phyloP scores from a whole-genome alignment of 78 protist genomes.

The Pigoraptor vietnamica region DNA sequence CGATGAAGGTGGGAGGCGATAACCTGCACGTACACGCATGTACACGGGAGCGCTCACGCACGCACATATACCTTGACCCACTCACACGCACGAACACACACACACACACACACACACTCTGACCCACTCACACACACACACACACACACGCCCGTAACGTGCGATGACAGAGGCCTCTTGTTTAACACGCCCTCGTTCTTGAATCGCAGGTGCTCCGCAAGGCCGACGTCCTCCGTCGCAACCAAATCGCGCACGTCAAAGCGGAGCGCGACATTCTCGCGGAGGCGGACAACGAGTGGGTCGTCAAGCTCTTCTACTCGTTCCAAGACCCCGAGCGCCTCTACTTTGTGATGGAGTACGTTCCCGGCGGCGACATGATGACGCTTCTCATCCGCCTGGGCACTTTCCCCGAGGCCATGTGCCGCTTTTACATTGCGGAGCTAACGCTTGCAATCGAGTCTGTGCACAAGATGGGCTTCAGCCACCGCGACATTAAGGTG shows the following conservation, averaged over 20 bases:
- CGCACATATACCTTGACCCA: not conserved
- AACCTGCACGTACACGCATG: constrained; percentile 11
- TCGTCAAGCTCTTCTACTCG: constrained; percentile 76
- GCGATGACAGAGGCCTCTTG: not conserved
- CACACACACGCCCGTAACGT: not conserved
- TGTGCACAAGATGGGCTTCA: constrained; percentile 63
- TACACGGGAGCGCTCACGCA: constrained; percentile 19
- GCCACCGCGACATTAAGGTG: constrained; percentile 87
- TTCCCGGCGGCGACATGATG: constrained; percentile 45
- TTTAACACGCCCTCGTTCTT: constrained; percentile 12
- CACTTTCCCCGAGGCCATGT: constrained; percentile 40
- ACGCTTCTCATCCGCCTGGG: not conserved
- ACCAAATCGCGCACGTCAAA: constrained; percentile 33
- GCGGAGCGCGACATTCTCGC: constrained; percentile 84
- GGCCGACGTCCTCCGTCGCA: constrained; percentile 20
- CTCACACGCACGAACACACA: not conserved
- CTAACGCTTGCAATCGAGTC: constrained; percentile 67
- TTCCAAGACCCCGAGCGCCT: constrained; percentile 49
- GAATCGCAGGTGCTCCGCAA: constrained; percentile 54
- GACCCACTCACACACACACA: not conserved
- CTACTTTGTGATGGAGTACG: constrained; percentile 46
- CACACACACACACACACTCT: not conserved
- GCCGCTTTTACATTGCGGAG: constrained; percentile 80
- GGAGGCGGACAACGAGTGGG: constrained; percentile 45
- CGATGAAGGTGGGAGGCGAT: too few species aligned